These are phyloP conservation scores for Aspergillus fumigatiaffinis DNA, from an alignment of 2,329 filamentous ascomycete species.

Conservation along the genomic window DNA sequence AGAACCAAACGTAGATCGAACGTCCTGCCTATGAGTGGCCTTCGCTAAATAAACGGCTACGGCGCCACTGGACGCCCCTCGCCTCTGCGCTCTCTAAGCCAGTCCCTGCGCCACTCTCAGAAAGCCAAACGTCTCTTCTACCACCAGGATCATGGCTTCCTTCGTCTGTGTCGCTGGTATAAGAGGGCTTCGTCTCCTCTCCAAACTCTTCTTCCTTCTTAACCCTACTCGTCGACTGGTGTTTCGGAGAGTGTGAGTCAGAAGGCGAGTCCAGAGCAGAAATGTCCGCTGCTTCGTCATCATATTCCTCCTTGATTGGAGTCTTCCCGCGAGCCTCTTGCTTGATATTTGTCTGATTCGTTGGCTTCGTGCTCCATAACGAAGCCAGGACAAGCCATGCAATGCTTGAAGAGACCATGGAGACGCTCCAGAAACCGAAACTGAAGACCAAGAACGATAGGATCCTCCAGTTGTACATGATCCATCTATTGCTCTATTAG, in stretches of 20 bases:
- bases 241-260: slow-evolving; percentile 3
- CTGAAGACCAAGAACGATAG: slow-evolving; percentile 67
- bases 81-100: slow-evolving; percentile 39
- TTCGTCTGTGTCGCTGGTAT: slow-evolving; percentile 6
- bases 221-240: slow-evolving; percentile 3
- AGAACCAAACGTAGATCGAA: not conserved
- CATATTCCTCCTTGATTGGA: slow-evolving; percentile 19
- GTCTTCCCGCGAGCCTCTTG: slow-evolving; percentile 12
- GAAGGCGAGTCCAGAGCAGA: slow-evolving; percentile 3
- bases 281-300: slow-evolving; percentile 3
- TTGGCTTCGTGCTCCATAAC: slow-evolving; percentile 28
- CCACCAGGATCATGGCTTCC: slow-evolving; percentile 5
- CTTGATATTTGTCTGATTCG: slow-evolving; percentile 8
- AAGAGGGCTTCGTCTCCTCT: not conserved
- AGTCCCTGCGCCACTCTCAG: slow-evolving; percentile 52
- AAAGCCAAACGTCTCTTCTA: slow-evolving; percentile 16
- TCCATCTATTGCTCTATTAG: slow-evolving; percentile 51
- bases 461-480: slow-evolving; percentile 82
- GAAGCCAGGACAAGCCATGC: slow-evolving; percentile 60
- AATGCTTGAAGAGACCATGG: slow-evolving; percentile 62
- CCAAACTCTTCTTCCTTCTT: slow-evolving; percentile 25
- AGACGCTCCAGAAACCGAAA: slow-evolving; percentile 69
- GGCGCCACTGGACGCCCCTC: slow-evolving; percentile 30
- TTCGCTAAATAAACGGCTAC: slow-evolving; percentile 24
- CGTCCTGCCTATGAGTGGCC: slow-evolving; percentile 5